A percentile compares a stretch with the other conserved stretches of the same genome.
phyloP scores from a whole-genome alignment of 176 grass and related monocot genomes.

The Musa beccarii region DNA sequence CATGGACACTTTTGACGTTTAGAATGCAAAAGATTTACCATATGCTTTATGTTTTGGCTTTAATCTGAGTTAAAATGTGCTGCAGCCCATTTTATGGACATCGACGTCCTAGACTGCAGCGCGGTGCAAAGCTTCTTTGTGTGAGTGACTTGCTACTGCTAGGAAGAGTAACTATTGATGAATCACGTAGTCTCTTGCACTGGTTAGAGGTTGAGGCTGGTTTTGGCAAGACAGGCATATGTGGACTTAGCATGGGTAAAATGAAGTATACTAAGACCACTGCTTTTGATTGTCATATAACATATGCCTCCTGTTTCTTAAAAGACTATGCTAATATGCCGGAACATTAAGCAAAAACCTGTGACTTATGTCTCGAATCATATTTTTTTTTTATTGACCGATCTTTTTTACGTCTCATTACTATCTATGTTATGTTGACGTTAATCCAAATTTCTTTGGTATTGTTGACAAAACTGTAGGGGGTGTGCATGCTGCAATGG shows the following conservation, averaged over 20 bases:
- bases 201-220: conserved; percentile 84
- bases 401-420: no score
- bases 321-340: background rate
- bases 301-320: background rate
- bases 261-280: background rate
- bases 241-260: conserved; percentile 96
- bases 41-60: conserved; percentile 8
- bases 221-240: conserved; percentile 83
- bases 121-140: conserved; percentile 71
- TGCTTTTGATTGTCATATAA: background rate
- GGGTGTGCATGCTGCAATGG: conserved; percentile 96
- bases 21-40: conserved; percentile 5
- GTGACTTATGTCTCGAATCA: background rate
- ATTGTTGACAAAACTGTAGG: conserved; percentile 38
- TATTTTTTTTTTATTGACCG: background rate
- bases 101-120: conserved; percentile 77
- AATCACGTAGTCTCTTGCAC: conserved; percentile 82
- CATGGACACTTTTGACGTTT: background rate
- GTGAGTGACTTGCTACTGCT: conserved; percentile 86
- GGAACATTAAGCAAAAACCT: background rate
- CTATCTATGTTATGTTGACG: no score
- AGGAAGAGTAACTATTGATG: conserved; percentile 94
- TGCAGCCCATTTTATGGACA: conserved; percentile 88
- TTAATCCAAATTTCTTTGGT: conserved; percentile 9
- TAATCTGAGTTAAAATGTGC: conserved; percentile 28